Evolutionary conservation across 495 filamentous ascomycete genomes (phyloP).

Genomic region (Gamarada debralockiae): DNA sequence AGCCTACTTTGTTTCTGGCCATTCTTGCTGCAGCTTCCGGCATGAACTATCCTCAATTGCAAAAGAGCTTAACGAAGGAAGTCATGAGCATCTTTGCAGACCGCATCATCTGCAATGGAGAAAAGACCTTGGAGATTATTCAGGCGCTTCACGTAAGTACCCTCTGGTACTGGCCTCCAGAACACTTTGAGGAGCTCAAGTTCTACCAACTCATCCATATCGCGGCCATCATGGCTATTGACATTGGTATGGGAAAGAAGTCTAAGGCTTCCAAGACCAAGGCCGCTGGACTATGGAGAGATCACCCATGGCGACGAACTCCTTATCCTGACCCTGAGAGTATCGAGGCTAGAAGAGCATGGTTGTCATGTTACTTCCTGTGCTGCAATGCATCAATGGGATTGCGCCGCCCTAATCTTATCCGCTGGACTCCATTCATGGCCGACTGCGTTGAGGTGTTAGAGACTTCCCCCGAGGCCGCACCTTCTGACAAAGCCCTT

Average conservation of each 20-base stretch:
- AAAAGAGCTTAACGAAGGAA: constrained; percentile 61
- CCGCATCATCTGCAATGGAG: constrained; percentile 66
- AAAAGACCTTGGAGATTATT: constrained; percentile 83
- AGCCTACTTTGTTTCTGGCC: constrained; percentile 77
- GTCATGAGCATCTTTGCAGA: constrained; percentile 71
- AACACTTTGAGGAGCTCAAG: constrained; percentile 81
- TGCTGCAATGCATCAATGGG: constrained; percentile 70
- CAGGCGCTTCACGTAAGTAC: constrained; percentile 71
- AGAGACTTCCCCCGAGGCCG: constrained; percentile 64
- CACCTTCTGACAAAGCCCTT: constrained; percentile 67
- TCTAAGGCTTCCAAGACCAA: constrained; percentile 34
- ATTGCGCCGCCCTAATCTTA: constrained; percentile 73
- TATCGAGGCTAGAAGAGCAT: constrained; percentile 72
- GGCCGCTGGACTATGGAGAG: constrained; percentile 34
- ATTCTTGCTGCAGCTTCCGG: constrained; percentile 68
- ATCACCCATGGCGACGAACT: constrained; percentile 44
- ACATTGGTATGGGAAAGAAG: constrained; percentile 72
- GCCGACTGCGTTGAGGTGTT: constrained; percentile 76
- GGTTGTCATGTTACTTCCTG: constrained; percentile 79
- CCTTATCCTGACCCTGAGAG: constrained; percentile 56
- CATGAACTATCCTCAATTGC: constrained; percentile 53
- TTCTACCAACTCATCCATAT: constrained; percentile 87
- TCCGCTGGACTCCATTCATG: constrained; percentile 82
- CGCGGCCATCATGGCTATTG: constrained; percentile 80
- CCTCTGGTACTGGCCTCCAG: constrained; percentile 81